Conservation (phyloP, 257 asterid species). For the Salvia miltiorrhiza region DNA sequence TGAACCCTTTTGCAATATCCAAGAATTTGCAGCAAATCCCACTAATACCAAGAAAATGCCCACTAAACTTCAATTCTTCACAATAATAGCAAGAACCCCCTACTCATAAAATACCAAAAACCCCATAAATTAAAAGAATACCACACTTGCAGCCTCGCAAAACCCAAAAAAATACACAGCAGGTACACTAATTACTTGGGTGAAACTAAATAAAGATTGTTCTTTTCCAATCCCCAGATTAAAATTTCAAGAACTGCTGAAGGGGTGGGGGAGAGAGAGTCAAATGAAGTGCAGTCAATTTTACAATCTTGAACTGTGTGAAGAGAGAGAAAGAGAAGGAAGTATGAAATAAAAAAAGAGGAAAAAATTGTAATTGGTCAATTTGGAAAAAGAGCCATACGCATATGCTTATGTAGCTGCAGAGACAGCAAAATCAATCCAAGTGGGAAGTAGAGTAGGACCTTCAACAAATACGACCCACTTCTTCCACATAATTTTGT, state of each 20-base stretch:
- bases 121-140: constrained; percentile 33
- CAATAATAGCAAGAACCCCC: constrained; percentile 28
- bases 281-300: constrained; percentile 19
- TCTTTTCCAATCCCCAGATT: constrained; percentile 21
- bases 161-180: constrained; percentile 11
- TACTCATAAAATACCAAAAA: constrained; percentile 23
- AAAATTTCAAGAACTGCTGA: constrained; percentile 18
- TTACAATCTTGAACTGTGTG: constrained; percentile 37
- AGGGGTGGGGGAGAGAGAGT: constrained; percentile 19
- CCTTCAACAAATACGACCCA: constrained; percentile 50
- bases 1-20: constrained; percentile 44
- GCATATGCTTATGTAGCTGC: constrained; percentile 22
- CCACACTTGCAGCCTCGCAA: constrained; percentile 25
- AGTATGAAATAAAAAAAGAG: neutral
- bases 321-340: constrained; percentile 10
- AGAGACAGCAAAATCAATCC: constrained; percentile 51
- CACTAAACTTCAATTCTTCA: constrained; percentile 7
- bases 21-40: constrained; percentile 29
- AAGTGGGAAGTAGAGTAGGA: constrained; percentile 60
- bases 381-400: constrained; percentile 30
- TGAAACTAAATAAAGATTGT: constrained; percentile 22
- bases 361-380: constrained; percentile 38
- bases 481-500: constrained; percentile 25
- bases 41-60: constrained; percentile 27
- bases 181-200: neutral